Conservation (phyloP, 106 monocot species). For the Alisma plantagoaquatica region DNA sequence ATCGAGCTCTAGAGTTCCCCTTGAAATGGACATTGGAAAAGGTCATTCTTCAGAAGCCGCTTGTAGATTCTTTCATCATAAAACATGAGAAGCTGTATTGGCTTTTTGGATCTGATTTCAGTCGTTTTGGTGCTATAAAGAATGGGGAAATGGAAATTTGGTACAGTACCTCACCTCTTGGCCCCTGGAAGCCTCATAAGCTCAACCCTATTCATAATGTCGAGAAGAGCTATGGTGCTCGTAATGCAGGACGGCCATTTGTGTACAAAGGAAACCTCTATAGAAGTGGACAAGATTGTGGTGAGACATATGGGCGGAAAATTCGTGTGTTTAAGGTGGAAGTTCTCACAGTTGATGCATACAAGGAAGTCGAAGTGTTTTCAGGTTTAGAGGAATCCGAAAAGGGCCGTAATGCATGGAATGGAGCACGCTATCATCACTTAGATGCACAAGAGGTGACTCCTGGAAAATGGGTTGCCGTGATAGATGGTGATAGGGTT, state of each 20-base stretch:
- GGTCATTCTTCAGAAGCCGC: conserved; percentile 61
- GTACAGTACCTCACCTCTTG: conserved; percentile 68
- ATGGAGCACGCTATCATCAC: conserved; percentile 80
- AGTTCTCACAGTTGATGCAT: conserved; percentile 47
- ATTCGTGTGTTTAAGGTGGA: conserved; percentile 57
- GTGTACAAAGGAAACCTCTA: conserved; percentile 56
- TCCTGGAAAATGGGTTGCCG: conserved; percentile 59
- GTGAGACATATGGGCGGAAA: conserved; percentile 55
- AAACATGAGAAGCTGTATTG: conserved; percentile 37
- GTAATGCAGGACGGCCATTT: conserved; percentile 87
- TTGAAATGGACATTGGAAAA: conserved; percentile 71
- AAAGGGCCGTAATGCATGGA: conserved; percentile 79
- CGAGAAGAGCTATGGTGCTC: conserved; percentile 56
- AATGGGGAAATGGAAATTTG: conserved; percentile 85
- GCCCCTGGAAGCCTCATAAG: conserved; percentile 73
- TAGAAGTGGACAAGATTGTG: conserved; percentile 69
- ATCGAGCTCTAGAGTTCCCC: conserved; percentile 69
- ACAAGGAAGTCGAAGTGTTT: conserved; percentile 63
- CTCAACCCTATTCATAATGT: conserved; percentile 47
- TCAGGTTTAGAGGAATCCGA: conserved; percentile 46
- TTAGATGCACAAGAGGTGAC: conserved; percentile 68
- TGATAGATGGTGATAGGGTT: conserved; percentile 86
- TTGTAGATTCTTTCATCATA: conserved; percentile 75
- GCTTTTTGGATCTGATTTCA: conserved; percentile 91
- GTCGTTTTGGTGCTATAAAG: conserved; percentile 36